Conservation (phyloP, 139 green algal species). For the Chlamydomonas sphaeroides region DNA sequence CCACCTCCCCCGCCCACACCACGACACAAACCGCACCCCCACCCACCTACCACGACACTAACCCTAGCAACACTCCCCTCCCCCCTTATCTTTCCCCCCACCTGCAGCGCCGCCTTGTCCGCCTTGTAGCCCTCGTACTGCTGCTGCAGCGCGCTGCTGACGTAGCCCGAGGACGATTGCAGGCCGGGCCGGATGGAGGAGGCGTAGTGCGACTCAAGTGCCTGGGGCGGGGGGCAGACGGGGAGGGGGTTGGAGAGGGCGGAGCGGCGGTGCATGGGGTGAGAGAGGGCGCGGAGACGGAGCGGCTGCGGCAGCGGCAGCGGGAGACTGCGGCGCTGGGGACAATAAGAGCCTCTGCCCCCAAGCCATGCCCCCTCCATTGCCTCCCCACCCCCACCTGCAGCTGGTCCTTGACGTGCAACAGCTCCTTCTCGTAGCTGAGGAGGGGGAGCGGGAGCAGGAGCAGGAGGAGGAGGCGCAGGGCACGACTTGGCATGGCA, state of each 20-base stretch:
- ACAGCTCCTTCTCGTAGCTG: slow-evolving; percentile 40
- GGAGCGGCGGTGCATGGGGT: neutral
- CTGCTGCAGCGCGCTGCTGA: slow-evolving; percentile 17
- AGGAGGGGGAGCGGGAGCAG: neutral
- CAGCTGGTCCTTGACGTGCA: slow-evolving; percentile 25
- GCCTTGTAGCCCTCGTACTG: slow-evolving; percentile 37
- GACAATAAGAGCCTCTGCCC: neutral
- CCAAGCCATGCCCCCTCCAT: neutral
- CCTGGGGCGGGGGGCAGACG: neutral
- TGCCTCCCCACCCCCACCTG: neutral
- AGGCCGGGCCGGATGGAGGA: slow-evolving; percentile 27
- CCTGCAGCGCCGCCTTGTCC: slow-evolving; percentile 32
- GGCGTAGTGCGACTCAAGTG: slow-evolving; percentile 24
- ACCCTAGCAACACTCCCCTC: neutral
- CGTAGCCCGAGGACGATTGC: slow-evolving; percentile 6
- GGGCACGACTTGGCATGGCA: too few relatives aligned
- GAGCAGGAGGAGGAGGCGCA: neutral
- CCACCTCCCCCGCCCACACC: too few relatives aligned
- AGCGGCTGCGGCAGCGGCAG: too few relatives aligned
- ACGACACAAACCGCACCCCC: too few relatives aligned
- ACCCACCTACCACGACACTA: neutral
- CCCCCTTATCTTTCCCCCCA: neutral
- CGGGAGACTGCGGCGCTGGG: neutral
- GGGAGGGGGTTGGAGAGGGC: neutral
- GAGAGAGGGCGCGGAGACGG: neutral